phyloP scores from a whole-genome alignment of 2,329 filamentous ascomycete species.

The Pseudogymnoascus sp. region DNA sequence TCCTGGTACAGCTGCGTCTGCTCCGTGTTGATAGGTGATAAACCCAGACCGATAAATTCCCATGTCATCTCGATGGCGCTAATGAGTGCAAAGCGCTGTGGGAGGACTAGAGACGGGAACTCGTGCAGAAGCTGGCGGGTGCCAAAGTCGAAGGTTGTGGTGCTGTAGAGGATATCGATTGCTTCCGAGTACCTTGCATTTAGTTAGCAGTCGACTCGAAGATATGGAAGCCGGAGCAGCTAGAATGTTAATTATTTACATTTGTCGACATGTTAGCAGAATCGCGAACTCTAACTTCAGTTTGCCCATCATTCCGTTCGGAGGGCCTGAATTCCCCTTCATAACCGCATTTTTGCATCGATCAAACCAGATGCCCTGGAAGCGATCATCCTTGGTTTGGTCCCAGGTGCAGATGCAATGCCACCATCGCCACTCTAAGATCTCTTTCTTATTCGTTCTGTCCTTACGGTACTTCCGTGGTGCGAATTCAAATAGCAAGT shows the following conservation, averaged over 20 bases:
- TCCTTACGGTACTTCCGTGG: constrained; percentile 12
- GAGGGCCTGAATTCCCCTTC: constrained; percentile 2
- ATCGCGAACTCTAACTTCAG: constrained; percentile 17
- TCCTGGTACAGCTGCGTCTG: neutral
- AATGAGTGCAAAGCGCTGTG: constrained; percentile 20
- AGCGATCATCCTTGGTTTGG: constrained; percentile 12
- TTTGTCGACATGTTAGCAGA: constrained; percentile 16
- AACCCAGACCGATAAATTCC: constrained; percentile 12
- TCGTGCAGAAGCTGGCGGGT: constrained; percentile 18
- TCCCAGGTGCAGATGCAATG: constrained; percentile 14
- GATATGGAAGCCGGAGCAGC: neutral
- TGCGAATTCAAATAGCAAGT: neutral
- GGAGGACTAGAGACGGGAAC: constrained; percentile 17
- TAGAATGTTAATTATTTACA: constrained; percentile 9
- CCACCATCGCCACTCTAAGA: constrained; percentile 17
- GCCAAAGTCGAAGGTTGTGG: constrained; percentile 22
- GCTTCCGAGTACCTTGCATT: constrained; percentile 19
- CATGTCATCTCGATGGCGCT: constrained; percentile 16
- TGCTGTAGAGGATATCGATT: constrained; percentile 19
- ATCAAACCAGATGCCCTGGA: constrained; percentile 16
- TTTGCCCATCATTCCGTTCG: constrained; percentile 15
- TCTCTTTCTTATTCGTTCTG: constrained; percentile 13
- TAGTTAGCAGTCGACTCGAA: neutral
- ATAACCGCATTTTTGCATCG: constrained; percentile 11
- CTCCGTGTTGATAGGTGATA: neutral